Conservation (phyloP, 2,329 filamentous ascomycete species). For the Talaromyces funiculosus region DNA sequence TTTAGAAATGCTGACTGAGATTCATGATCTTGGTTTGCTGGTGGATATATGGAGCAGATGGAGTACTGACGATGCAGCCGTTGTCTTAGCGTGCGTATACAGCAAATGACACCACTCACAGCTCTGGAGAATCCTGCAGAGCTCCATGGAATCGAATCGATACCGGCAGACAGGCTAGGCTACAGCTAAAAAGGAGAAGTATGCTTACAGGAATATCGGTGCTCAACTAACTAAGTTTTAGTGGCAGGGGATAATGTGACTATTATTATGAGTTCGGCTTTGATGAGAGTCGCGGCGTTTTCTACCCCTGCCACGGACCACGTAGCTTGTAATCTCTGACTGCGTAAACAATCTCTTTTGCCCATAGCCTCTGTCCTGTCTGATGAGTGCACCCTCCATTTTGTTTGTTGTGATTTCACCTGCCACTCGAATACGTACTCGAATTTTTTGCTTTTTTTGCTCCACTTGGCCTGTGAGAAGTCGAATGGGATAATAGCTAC, state of each 20-base stretch:
- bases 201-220: background rate
- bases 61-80: background rate
- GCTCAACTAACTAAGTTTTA: background rate
- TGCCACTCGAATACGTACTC: background rate
- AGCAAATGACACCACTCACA: conserved; percentile 25
- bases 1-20: background rate
- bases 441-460: conserved; percentile 7
- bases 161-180: conserved; percentile 14
- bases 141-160: conserved; percentile 23
- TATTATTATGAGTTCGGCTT: background rate
- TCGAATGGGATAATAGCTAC: background rate
- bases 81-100: background rate
- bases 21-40: background rate
- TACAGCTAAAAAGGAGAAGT: conserved; percentile 4
- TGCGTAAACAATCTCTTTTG: background rate
- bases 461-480: conserved; percentile 10
- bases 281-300: background rate
- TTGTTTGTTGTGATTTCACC: conserved; percentile 1
- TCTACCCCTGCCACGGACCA: background rate
- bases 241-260: background rate
- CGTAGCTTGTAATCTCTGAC: background rate
- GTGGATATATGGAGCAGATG: background rate
- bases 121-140: conserved; percentile 17
- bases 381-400: background rate
- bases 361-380: background rate